Evolutionary conservation across 192 early-diverging fungal species (phyloP).

Genomic region (Mortierella claussenii): DNA sequence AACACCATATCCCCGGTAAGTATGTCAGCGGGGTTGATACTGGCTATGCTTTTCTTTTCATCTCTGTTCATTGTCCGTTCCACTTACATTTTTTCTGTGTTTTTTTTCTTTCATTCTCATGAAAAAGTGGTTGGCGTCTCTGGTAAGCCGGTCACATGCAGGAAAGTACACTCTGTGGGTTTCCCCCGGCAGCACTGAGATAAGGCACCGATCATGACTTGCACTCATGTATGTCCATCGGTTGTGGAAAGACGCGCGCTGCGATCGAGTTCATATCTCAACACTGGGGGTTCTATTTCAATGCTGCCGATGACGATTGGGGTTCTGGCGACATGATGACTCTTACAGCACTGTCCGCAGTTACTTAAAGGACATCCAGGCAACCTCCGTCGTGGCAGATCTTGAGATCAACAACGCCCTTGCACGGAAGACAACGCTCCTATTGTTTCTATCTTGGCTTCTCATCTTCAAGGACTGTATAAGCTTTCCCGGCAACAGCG

Average conservation of each 20-base stretch:
- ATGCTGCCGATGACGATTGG: conserved; percentile 17
- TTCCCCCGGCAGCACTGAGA: too few species aligned
- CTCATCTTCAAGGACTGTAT: conserved; percentile 27
- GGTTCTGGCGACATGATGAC: conserved; percentile 13
- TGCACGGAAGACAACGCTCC: conserved; percentile 6
- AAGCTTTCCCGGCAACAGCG: conserved; percentile 4
- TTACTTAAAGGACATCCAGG: neutral
- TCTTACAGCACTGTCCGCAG: conserved; percentile 2
- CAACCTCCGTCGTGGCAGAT: neutral
- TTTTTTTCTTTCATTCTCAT: too few species aligned
- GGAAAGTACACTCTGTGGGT: too few species aligned
- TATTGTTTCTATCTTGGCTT: conserved; percentile 12
- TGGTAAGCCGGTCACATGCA: too few species aligned
- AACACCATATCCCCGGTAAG: neutral
- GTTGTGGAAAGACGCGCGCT: conserved; percentile 22
- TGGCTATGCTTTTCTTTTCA: too few species aligned
- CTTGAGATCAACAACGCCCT: neutral
- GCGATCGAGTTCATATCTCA: conserved; percentile 22
- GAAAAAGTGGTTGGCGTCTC: conserved; percentile 5
- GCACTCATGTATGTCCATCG: too few species aligned
- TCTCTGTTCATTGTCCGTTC: too few species aligned
- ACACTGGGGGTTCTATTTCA: conserved; percentile 34
- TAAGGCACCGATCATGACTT: too few species aligned
- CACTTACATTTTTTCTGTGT: too few species aligned
- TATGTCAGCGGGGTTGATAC: too few species aligned